Conservation (phyloP, 495 filamentous ascomycete species). For the Neurospora intermedia region DNA sequence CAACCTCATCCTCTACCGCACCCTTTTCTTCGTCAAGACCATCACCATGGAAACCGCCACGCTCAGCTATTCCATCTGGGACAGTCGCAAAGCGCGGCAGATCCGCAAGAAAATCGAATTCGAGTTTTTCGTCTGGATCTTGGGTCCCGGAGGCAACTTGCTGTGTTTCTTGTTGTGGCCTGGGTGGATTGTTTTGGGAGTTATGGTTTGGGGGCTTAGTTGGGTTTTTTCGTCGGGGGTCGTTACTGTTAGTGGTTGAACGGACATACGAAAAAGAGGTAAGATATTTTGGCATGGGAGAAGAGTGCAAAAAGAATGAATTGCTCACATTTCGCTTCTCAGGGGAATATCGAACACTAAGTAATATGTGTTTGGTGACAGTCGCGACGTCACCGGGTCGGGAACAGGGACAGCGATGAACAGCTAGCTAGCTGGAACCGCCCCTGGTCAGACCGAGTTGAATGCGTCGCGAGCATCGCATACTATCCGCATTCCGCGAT, state of each 20-base stretch:
- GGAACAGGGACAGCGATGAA: neutral
- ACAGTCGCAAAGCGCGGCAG: slow-evolving; percentile 15
- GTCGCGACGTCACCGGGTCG: neutral
- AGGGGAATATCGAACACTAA: too few species aligned
- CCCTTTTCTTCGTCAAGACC: neutral
- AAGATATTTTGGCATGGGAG: too few species aligned
- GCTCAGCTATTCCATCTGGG: slow-evolving; percentile 17
- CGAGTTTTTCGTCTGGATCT: slow-evolving; percentile 32
- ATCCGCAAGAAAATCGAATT: slow-evolving; percentile 32
- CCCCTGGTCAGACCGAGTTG: neutral
- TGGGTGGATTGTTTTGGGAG: slow-evolving; percentile 31
- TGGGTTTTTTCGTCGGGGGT: neutral
- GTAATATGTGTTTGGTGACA: too few species aligned
- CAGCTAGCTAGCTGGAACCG: too few species aligned
- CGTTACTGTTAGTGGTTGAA: neutral
- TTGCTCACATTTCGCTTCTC: too few species aligned
- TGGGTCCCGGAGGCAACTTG: slow-evolving; percentile 29
- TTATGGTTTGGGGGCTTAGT: slow-evolving; percentile 12
- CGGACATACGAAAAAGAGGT: too few species aligned
- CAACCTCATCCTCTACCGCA: neutral
- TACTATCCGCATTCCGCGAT: too few species aligned
- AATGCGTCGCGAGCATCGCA: neutral
- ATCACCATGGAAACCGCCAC: neutral
- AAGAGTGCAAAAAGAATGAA: too few species aligned
- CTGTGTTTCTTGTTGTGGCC: slow-evolving; percentile 35